Evolutionary conservation across 2,329 filamentous ascomycete species (phyloP).

Genomic region (Phaeosphaeriaceae sp.): DNA sequence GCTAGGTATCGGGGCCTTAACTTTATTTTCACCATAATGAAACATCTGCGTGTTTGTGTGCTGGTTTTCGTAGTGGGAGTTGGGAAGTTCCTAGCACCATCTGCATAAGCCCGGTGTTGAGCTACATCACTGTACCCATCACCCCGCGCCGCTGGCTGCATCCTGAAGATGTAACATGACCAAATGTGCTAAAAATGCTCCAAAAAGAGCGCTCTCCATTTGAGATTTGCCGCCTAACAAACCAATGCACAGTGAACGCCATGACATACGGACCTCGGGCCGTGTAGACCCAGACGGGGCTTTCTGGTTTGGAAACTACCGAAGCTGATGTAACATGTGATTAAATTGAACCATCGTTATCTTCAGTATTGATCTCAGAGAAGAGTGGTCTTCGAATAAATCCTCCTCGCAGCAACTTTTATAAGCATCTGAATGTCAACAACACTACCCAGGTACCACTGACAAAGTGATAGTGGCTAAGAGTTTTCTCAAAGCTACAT

Average conservation of each 20-base stretch:
- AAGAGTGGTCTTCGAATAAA: constrained; percentile 70
- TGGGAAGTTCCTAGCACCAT: constrained; percentile 63
- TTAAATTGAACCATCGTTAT: constrained; percentile 62
- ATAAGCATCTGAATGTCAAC: constrained; percentile 69
- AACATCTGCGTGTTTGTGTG: constrained; percentile 73
- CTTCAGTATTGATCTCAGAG: constrained; percentile 69
- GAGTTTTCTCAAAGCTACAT: no score
- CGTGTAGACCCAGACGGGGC: constrained; percentile 68
- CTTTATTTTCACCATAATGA: constrained; percentile 65
- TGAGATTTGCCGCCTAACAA: constrained; percentile 53
- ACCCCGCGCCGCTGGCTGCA: no score
- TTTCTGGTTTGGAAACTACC: constrained; percentile 64
- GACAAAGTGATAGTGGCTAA: no score
- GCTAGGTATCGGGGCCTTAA: constrained; percentile 55
- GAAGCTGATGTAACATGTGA: constrained; percentile 74
- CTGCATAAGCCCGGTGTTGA: constrained; percentile 70
- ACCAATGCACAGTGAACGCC: constrained; percentile 64
- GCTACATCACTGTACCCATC: constrained; percentile 69
- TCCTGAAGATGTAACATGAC: constrained; percentile 63
- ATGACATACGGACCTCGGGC: constrained; percentile 71
- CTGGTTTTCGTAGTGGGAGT: constrained; percentile 72
- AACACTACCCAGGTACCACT: no score
- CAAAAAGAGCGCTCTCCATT: constrained; percentile 66
- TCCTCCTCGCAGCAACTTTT: constrained; percentile 62
- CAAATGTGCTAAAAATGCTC: constrained; percentile 62